Percentiles rank a stretch among this genome's conserved stretches.
These are phyloP conservation scores for Jamesozyma piceae DNA, from an alignment of 805 yeast genomes.

Conservation along the genomic window DNA sequence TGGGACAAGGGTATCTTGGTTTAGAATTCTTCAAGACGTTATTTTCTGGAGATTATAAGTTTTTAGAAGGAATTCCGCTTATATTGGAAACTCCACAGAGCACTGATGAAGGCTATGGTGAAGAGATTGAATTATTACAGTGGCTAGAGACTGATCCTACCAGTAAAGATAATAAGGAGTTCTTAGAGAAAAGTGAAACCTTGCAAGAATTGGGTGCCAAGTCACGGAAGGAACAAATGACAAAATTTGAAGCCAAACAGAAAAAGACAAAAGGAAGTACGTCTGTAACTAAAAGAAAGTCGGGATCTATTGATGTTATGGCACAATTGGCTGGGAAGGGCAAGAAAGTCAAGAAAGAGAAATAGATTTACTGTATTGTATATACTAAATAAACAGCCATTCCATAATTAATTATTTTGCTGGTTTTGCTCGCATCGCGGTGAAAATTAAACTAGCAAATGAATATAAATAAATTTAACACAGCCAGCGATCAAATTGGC, in stretches of 20 bases:
- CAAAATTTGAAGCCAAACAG: constrained; percentile 52
- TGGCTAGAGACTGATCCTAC: constrained; percentile 45
- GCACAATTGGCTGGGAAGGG: constrained; percentile 12
- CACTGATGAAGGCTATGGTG: constrained; percentile 63
- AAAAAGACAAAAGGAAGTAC: constrained; percentile 18
- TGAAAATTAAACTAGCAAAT: background rate
- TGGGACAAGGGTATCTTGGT: constrained; percentile 86
- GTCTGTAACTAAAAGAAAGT: constrained; percentile 13
- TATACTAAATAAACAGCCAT: background rate
- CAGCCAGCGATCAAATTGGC: too few relatives aligned
- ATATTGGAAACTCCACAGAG: constrained; percentile 78
- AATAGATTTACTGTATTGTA: background rate
- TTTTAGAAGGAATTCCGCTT: constrained; percentile 61
- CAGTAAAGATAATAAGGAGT: constrained; percentile 44
- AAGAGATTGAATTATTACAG: constrained; percentile 73
- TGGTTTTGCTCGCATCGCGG: background rate
- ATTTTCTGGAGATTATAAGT: constrained; percentile 52
- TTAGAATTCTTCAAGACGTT: constrained; percentile 66
- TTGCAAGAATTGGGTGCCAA: constrained; percentile 53
- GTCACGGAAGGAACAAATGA: constrained; percentile 61
- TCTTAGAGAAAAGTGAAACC: constrained; percentile 37
- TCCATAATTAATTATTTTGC: background rate
- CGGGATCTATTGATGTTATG: constrained; percentile 12
- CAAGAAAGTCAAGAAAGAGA: constrained; percentile 1
- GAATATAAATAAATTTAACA: background rate